Evolutionary conservation across 1,284 basidiomycete genomes (phyloP), one percentile per base, ranked within the genome.

Genomic region (Xerocomus cyaneibrunnescens): DNA sequence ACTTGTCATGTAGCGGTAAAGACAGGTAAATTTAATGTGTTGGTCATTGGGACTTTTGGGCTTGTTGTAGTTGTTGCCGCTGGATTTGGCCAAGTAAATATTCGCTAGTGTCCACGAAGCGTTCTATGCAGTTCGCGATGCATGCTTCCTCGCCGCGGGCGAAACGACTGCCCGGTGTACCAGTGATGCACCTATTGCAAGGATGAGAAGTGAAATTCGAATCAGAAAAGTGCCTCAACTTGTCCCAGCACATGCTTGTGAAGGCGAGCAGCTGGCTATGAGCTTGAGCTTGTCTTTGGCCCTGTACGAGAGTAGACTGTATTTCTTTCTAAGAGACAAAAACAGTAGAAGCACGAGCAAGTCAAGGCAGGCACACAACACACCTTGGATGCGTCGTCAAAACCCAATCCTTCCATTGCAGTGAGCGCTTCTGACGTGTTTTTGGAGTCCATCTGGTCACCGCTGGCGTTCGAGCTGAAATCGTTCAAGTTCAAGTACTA

Each of bases 21-120:
- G 38, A 28, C 27, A 48, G 34, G 39, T 40, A n/a, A 28, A 34
- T 21, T 25, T 42, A 22, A 38, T 36, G 14, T 35, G 22, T 39
- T 27, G 43, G 37, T 59, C 56, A 59, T 51, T 36, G 49, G 41
- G 51, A 45, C 46, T 65, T 61, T 56, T 61, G 62, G 56, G 55
- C 49, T 37, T 71, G 69, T 54, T 68, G 64, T 47, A 76, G 67
- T 61, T 74, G 68, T 45, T 71, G 70, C 52, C 76, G 80, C 53
- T 95, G 88, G 51, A 98, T 81, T 67, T 85, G 83, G 65, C 85
- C 85, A 57, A 98, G 85, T 73, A 96, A 81, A 74, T 82, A 92
- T 45, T 94, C 72, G 62, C 87, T 92, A n/a, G 91, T 87, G 73
- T 98, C 95, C 60, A 98, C 77, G 77, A 98, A 98, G 51, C 95